Conservation (phyloP, 768 basidiomycete genomes). For the Serendipita sp. region DNA sequence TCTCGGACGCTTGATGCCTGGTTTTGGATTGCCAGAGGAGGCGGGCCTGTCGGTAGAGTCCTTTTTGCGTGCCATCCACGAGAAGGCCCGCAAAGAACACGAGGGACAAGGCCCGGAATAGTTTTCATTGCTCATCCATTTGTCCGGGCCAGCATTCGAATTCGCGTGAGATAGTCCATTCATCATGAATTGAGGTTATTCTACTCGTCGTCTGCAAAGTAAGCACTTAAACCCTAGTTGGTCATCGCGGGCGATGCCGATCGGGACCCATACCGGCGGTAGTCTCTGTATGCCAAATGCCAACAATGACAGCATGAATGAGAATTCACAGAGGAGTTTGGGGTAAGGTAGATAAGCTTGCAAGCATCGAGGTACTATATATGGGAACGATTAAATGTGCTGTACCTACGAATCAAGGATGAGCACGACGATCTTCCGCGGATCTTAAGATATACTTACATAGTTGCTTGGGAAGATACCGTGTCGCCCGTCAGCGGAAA, state of each 20-base stretch:
- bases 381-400: background rate
- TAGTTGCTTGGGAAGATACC: conserved; percentile 85
- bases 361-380: background rate
- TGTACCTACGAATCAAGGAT: background rate
- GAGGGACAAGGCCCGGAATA: background rate
- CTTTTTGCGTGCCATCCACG: conserved; percentile 67
- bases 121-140: background rate
- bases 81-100: conserved; percentile 41
- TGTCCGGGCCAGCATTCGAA: too few relatives aligned
- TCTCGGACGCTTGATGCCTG: conserved; percentile 55
- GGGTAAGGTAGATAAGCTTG: background rate
- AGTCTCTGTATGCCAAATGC: too few relatives aligned
- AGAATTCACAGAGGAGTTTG: too few relatives aligned
- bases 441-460: conserved; percentile 35
- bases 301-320: too few relatives aligned
- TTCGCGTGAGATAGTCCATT: background rate
- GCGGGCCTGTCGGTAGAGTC: conserved; percentile 65
- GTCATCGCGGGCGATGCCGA: background rate
- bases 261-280: too few relatives aligned
- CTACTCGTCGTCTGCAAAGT: background rate
- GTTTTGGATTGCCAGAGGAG: conserved; percentile 69
- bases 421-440: background rate
- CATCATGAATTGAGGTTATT: background rate
- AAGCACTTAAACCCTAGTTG: background rate
- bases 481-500: conserved; percentile 41